These are phyloP conservation scores for Solanum lycopersicoides DNA, from an alignment of 257 asterid species.

Conservation along the genomic window DNA sequence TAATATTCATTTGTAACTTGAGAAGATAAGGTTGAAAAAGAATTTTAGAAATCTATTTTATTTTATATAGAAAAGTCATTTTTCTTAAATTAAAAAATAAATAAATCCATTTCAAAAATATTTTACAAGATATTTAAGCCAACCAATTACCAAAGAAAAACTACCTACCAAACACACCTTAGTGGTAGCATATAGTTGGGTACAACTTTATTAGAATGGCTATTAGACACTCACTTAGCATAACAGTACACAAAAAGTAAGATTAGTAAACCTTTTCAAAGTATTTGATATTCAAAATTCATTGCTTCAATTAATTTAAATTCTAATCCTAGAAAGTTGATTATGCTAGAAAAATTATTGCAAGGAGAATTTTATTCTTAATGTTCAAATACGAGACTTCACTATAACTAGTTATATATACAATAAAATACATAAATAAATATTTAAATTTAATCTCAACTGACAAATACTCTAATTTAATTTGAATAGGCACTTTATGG, in stretches of 20 bases:
- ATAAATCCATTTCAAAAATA: no score
- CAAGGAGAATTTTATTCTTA: no score
- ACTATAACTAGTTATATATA: no score
- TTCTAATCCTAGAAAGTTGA: not conserved
- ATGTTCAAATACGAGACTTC: not conserved
- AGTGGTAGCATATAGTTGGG: not conserved
- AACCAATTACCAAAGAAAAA: not conserved
- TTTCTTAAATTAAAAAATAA: no score
- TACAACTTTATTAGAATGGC: not conserved
- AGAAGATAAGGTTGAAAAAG: not conserved
- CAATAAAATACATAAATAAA: no score
- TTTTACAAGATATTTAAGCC: not conserved
- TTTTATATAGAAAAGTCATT: no score
- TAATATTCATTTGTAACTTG: not conserved
- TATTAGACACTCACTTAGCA: not conserved
- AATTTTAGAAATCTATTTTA: no score
- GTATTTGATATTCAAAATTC: not conserved
- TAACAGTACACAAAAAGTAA: not conserved
- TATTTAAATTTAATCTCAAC: no score
- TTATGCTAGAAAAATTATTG: not conserved
- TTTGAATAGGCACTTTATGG: not conserved
- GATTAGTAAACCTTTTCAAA: not conserved
- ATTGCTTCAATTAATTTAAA: no score
- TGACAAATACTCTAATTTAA: no score
- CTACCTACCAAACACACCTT: not conserved